phyloP scores from a whole-genome alignment of 768 basidiomycete genomes.

The Rickenella mellea region DNA sequence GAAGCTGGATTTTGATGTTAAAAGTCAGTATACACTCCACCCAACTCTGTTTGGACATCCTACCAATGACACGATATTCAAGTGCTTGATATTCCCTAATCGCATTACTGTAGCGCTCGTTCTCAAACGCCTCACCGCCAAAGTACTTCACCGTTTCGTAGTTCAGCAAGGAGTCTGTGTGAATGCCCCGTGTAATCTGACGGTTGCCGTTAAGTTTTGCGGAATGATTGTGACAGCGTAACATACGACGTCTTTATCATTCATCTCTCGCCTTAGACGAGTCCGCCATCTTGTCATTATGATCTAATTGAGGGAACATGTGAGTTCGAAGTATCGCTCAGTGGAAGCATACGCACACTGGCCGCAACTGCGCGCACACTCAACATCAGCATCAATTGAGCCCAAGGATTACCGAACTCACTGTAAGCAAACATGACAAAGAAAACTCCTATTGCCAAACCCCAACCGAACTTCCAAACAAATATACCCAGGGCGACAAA shows the following conservation, averaged over 20 bases:
- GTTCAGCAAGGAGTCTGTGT: conserved; percentile 72
- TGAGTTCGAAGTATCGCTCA: background rate
- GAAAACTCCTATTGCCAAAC: conserved; percentile 56
- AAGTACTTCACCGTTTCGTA: conserved; percentile 88
- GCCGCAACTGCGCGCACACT: conserved; percentile 30
- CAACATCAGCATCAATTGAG: conserved; percentile 2
- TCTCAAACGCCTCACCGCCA: conserved; percentile 77
- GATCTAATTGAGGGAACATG: conserved; percentile 17
- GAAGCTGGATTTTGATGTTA: conserved; percentile 33
- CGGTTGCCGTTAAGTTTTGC: background rate
- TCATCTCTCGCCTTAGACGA: conserved; percentile 67
- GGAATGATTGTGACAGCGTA: conserved; percentile 1
- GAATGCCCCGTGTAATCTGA: conserved; percentile 71
- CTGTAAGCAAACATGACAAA: conserved; percentile 68
- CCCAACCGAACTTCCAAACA: conserved; percentile 52
- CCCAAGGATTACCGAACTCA: conserved; percentile 19
- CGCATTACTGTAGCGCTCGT: conserved; percentile 58
- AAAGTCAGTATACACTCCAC: background rate
- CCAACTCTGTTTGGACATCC: too few species aligned
- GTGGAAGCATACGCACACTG: conserved; percentile 19
- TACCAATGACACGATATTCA: conserved; percentile 68
- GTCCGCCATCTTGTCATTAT: conserved; percentile 67
- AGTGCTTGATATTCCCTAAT: conserved; percentile 64
- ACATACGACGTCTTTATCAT: conserved; percentile 69
- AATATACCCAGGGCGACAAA: conserved; percentile 63